Percentiles rank a stretch among this genome's conserved stretches.
phyloP scores from a whole-genome alignment of 192 early-diverging fungal species.

The Thoreauomyces humboldtii region DNA sequence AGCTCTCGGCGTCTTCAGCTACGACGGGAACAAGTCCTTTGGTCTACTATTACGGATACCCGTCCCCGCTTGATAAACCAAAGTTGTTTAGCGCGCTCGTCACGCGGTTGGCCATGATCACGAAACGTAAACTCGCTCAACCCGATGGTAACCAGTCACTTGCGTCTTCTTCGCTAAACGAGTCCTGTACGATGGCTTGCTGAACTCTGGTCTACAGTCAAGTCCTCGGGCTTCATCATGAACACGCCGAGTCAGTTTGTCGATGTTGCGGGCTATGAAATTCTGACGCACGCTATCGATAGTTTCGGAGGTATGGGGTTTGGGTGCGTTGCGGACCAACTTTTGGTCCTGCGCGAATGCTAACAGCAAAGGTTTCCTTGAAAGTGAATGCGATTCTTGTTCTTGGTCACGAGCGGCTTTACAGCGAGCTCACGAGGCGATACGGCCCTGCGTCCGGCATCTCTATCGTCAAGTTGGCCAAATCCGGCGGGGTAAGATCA shows the following conservation, averaged over 20 bases:
- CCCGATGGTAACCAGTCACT: conserved; percentile 22
- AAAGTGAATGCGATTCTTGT: conserved; percentile 81
- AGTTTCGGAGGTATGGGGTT: conserved; percentile 57
- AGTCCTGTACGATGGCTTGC: too few species aligned
- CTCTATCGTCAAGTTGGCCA: conserved; percentile 79
- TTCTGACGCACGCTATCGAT: conserved; percentile 70
- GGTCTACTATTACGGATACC: conserved; percentile 88
- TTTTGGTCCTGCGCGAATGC: too few species aligned
- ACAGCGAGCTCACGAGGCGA: conserved; percentile 70
- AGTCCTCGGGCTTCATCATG: conserved; percentile 75
- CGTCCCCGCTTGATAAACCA: conserved; percentile 70
- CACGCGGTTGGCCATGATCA: conserved; percentile 56
- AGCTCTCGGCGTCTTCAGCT: conserved; percentile 69
- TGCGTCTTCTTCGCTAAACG: background rate
- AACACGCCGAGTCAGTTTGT: conserved; percentile 80
- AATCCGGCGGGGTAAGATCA: conserved; percentile 89
- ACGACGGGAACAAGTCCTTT: conserved; percentile 73
- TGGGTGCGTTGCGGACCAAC: too few species aligned
- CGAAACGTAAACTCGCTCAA: conserved; percentile 55
- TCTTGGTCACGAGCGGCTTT: conserved; percentile 91
- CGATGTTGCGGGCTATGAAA: conserved; percentile 72
- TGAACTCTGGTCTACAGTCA: conserved; percentile 36
- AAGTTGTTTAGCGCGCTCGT: conserved; percentile 76
- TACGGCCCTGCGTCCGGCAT: conserved; percentile 49
- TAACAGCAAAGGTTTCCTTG: background rate